Percentiles rank a stretch among this genome's conserved stretches.
Evolutionary conservation across 305 asterid genomes (phyloP).

Genomic region (Plantago lanceolata): DNA sequence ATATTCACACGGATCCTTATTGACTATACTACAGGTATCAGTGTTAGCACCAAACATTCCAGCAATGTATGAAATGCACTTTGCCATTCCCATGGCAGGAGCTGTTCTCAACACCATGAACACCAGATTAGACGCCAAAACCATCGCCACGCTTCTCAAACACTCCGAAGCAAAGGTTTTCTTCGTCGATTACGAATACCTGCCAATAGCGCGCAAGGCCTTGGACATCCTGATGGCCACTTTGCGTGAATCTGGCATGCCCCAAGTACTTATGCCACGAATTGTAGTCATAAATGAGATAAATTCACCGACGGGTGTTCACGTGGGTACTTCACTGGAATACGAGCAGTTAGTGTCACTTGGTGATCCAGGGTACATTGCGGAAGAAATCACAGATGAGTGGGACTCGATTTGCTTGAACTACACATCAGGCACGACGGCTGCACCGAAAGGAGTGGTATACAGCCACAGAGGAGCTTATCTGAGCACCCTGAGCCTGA

Average conservation of each 20-base stretch:
- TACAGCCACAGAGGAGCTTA: slow-evolving; percentile 90
- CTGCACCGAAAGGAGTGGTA: slow-evolving; percentile 93
- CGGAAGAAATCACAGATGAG: slow-evolving; percentile 82
- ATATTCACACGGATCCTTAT: slow-evolving; percentile 1
- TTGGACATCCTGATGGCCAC: slow-evolving; percentile 33
- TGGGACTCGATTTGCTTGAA: slow-evolving; percentile 81
- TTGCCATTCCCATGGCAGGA: slow-evolving; percentile 93
- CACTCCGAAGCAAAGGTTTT: slow-evolving; percentile 69
- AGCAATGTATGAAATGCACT: slow-evolving; percentile 86
- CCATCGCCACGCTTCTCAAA: slow-evolving; percentile 72
- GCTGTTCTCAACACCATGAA: slow-evolving; percentile 89
- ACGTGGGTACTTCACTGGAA: slow-evolving; percentile 28
- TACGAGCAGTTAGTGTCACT: slow-evolving; percentile 71
- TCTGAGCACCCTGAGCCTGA: slow-evolving; percentile 66
- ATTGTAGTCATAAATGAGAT: slow-evolving; percentile 40
- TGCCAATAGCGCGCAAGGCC: slow-evolving; percentile 72
- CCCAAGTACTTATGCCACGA: too few species aligned
- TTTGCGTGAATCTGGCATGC: too few species aligned
- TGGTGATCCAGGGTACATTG: slow-evolving; percentile 59
- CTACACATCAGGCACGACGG: slow-evolving; percentile 94
- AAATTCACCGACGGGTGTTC: too few species aligned
- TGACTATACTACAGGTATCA: too few species aligned
- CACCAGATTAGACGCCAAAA: slow-evolving; percentile 71
- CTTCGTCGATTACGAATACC: slow-evolving; percentile 87
- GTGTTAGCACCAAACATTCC: slow-evolving; percentile 94